Conservation (phyloP, 148 eudicot genomes). For the Rhododendron molle region DNA sequence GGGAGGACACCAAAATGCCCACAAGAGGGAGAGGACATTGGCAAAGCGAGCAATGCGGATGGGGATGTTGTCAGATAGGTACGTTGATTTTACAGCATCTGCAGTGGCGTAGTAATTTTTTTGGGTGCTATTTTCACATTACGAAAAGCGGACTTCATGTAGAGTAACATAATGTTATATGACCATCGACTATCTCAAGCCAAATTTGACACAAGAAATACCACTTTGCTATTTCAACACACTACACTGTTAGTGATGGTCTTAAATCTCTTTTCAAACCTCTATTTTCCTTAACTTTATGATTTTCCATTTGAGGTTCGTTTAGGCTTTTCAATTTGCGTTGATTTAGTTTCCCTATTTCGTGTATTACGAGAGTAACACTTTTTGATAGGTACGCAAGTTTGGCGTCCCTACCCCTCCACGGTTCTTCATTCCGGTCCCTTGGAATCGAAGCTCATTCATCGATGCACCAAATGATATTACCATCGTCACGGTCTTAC, state of each 20-base stretch:
- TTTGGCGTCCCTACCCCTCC: constrained; percentile 45
- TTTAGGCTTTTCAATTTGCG: not conserved
- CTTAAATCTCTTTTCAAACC: not conserved
- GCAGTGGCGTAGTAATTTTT: not conserved
- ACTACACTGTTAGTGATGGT: not conserved
- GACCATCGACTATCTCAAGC: not conserved
- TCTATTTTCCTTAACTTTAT: not conserved
- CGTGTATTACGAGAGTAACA: not conserved
- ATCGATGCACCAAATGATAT: constrained; percentile 31
- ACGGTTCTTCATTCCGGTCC: constrained; percentile 35
- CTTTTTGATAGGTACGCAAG: constrained; percentile 31
- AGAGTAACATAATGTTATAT: not conserved
- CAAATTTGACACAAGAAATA: not conserved
- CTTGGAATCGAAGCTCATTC: constrained; percentile 45
- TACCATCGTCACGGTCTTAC: constrained; percentile 17
- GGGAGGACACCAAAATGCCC: constrained; percentile 62
- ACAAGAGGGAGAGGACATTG: constrained; percentile 49
- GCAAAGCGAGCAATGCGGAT: constrained; percentile 55
- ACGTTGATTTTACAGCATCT: constrained; percentile 12
- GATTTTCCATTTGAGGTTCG: not conserved
- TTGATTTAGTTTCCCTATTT: not conserved
- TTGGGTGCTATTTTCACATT: not conserved
- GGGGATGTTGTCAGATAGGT: constrained; percentile 42
- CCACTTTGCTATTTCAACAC: not conserved
- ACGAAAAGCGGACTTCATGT: not conserved